Evolutionary conservation across 2,329 filamentous ascomycete genomes (phyloP).

Genomic region (Claviceps pusilla): DNA sequence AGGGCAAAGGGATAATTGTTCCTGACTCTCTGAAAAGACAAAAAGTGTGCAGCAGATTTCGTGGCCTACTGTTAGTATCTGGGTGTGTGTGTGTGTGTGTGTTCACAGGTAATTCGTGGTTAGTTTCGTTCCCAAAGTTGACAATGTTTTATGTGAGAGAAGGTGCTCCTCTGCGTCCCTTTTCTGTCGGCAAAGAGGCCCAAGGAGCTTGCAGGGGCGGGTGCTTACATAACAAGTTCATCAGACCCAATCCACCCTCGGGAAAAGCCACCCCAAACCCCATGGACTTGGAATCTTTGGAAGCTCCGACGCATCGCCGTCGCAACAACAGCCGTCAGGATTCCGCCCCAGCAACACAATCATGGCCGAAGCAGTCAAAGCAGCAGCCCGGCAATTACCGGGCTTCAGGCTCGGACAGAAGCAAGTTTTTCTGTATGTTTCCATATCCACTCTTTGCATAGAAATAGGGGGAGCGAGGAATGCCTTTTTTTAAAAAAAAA

Average conservation of each 20-base stretch:
- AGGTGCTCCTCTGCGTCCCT: no score
- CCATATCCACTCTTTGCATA: neutral
- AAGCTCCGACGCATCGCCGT: neutral
- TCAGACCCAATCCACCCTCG: neutral
- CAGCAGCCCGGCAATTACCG: slow-evolving; percentile 23
- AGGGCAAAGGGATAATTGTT: no score
- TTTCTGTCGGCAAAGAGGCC: no score
- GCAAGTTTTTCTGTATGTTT: slow-evolving; percentile 38
- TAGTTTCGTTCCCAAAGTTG: no score
- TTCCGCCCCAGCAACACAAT: slow-evolving; percentile 11
- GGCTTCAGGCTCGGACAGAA: slow-evolving; percentile 36
- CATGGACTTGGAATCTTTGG: slow-evolving; percentile 2
- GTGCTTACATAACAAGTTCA: slow-evolving; percentile 4
- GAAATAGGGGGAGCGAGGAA: neutral
- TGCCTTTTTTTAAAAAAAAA: neutral
- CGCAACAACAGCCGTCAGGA: slow-evolving; percentile 9
- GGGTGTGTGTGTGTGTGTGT: no score
- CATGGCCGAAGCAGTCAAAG: slow-evolving; percentile 27
- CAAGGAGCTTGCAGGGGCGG: no score
- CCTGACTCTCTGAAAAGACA: no score
- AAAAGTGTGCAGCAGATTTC: no score
- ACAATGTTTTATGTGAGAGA: no score
- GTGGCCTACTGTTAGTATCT: no score
- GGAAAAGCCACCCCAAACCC: neutral
- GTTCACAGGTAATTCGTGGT: no score